Conservation (phyloP, 441 rosid species). For the Brassica balearica region DNA sequence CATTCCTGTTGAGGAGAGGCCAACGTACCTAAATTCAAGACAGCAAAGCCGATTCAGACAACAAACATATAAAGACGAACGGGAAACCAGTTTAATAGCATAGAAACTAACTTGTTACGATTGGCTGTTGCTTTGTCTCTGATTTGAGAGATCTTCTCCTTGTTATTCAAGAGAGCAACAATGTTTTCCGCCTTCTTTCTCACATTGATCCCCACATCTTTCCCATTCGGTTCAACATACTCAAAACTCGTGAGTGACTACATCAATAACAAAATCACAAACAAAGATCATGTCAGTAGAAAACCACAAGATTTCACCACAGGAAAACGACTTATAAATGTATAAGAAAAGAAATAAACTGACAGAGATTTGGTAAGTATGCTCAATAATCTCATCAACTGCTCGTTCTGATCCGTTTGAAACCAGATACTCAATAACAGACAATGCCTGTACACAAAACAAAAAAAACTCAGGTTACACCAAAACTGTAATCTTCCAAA, state of each 20-base stretch:
- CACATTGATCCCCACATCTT: constrained; percentile 92
- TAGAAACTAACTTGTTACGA: constrained; percentile 82
- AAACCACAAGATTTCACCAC: constrained; percentile 11
- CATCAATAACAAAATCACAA: constrained; percentile 37
- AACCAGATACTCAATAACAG: constrained; percentile 92
- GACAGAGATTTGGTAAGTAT: constrained; percentile 95
- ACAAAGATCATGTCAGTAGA: constrained; percentile 27
- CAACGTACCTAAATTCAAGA: constrained; percentile 67
- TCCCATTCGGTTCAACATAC: constrained; percentile 92
- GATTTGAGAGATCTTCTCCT: constrained; percentile 87
- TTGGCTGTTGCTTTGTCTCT: constrained; percentile 89
- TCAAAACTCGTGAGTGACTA: constrained; percentile 94
- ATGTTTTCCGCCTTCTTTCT: constrained; percentile 95
- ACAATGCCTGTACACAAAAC: constrained; percentile 65
- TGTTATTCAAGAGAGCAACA: constrained; percentile 73
- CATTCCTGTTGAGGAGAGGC: constrained; percentile 89
- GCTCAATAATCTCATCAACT: constrained; percentile 95
- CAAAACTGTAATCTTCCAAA: constrained; percentile 12
- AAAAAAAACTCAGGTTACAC: constrained; percentile 13
- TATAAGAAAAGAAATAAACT: constrained; percentile 41
- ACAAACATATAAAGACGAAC: neutral
- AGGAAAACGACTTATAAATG: constrained; percentile 12
- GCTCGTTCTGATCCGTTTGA: constrained; percentile 98
- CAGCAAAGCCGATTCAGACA: constrained; percentile 1
- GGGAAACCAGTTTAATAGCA: neutral